Percentiles rank a stretch among this genome's conserved stretches.
Evolutionary conservation across 2,329 filamentous ascomycete species (phyloP).

Genomic region (Beauveria asiatica): DNA sequence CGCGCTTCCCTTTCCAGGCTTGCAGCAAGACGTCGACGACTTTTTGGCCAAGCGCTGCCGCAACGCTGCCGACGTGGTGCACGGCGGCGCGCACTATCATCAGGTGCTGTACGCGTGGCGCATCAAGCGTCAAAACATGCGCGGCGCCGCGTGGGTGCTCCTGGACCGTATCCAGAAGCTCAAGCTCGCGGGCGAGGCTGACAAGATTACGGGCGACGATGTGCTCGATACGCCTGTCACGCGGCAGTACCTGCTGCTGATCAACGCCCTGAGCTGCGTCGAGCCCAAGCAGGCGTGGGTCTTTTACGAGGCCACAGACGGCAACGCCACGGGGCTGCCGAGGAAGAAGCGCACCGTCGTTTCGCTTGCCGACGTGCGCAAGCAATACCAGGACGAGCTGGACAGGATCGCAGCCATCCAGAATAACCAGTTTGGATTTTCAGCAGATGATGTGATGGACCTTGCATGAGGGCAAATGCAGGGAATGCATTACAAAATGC

Average conservation of each 20-base stretch:
- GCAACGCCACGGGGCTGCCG: constrained; percentile 15
- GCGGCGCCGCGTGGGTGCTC: constrained; percentile 60
- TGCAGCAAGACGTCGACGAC: constrained; percentile 71
- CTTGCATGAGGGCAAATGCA: constrained; percentile 27
- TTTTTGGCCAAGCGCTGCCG: constrained; percentile 66
- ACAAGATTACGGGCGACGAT: constrained; percentile 46
- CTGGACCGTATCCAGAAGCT: constrained; percentile 57
- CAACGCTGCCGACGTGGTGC: constrained; percentile 55
- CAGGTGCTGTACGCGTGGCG: constrained; percentile 89
- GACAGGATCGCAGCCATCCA: constrained; percentile 83
- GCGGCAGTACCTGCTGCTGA: constrained; percentile 77
- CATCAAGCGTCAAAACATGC: constrained; percentile 75
- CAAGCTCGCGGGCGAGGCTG: constrained; percentile 48
- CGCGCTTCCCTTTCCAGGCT: constrained; percentile 66
- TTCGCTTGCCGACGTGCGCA: constrained; percentile 76
- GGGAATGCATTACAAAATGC: not conserved
- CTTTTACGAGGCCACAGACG: constrained; percentile 32
- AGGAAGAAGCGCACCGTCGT: constrained; percentile 61
- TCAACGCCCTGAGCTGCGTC: constrained; percentile 87
- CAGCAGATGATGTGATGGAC: constrained; percentile 46
- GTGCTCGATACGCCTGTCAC: constrained; percentile 56
- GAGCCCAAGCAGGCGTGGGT: constrained; percentile 75
- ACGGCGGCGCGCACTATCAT: constrained; percentile 71
- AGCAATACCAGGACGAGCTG: constrained; percentile 82
- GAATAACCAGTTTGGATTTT: constrained; percentile 79